Conservation (phyloP, 2,329 filamentous ascomycete species). For the Pseudogymnoascus sp. region DNA sequence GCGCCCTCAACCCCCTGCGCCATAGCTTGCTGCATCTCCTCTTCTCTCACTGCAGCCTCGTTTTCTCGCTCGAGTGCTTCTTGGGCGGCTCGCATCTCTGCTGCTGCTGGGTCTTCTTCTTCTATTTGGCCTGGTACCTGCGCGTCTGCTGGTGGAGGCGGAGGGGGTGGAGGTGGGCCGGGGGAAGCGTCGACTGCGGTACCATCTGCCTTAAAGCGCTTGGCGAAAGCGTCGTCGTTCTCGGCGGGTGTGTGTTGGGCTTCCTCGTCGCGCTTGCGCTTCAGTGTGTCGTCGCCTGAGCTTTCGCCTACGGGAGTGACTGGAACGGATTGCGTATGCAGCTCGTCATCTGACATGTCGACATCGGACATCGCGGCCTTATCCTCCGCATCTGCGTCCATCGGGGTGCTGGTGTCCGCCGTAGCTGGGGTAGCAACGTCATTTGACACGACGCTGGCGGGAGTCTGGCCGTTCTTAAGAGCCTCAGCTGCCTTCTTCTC, state of each 20-base stretch:
- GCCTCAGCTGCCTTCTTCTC: conserved; percentile 34
- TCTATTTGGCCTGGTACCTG: background rate
- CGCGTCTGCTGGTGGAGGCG: conserved; percentile 21
- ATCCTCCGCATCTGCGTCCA: conserved; percentile 24
- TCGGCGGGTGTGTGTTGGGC: conserved; percentile 21
- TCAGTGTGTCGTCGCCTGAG: conserved; percentile 34
- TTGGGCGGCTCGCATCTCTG: conserved; percentile 21
- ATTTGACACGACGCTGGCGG: conserved; percentile 21
- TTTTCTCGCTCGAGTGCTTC: conserved; percentile 28
- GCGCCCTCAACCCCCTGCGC: background rate
- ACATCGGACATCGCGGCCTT: conserved; percentile 21
- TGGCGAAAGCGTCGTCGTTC: conserved; percentile 20
- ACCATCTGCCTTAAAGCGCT: conserved; percentile 26
- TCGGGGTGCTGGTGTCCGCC: conserved; percentile 35
- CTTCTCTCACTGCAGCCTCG: conserved; percentile 16
- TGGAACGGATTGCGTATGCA: conserved; percentile 37
- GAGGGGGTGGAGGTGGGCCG: conserved; percentile 19
- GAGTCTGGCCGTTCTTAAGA: conserved; percentile 24
- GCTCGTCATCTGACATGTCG: conserved; percentile 35
- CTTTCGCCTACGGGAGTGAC: conserved; percentile 36
- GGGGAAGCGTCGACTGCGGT: background rate
- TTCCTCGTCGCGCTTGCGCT: conserved; percentile 57
- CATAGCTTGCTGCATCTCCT: conserved; percentile 3
- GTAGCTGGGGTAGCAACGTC: conserved; percentile 12
- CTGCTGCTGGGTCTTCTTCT: conserved; percentile 19